Evolutionary conservation across 2,329 filamentous ascomycete species (phyloP).

Genomic region (Coniochaeta hoffmannii): DNA sequence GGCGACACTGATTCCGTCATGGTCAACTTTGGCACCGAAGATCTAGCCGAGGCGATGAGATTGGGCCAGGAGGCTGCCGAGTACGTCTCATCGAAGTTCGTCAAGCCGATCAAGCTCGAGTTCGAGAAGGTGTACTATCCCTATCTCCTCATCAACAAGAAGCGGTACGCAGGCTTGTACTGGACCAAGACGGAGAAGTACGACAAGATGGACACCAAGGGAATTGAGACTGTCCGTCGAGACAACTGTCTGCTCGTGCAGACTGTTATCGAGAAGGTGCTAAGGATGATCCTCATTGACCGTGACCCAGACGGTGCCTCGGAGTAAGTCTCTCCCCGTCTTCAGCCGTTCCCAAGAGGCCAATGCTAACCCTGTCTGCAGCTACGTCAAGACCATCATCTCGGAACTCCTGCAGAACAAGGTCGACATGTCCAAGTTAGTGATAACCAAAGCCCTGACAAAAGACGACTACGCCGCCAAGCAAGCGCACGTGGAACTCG

Average conservation of each 20-base stretch:
- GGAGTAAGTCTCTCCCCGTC: constrained; percentile 56
- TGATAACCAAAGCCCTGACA: constrained; percentile 94
- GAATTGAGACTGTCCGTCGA: constrained; percentile 94
- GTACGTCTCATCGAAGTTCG: constrained; percentile 84
- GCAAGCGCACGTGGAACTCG: constrained; percentile 93
- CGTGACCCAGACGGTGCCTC: constrained; percentile 84
- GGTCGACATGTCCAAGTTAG: constrained; percentile 96
- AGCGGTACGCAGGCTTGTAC: constrained; percentile 94
- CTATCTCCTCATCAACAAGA: constrained; percentile 98
- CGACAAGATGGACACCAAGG: constrained; percentile 99
- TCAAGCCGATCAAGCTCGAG: constrained; percentile 96
- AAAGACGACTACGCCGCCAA: constrained; percentile 87
- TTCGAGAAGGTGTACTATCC: constrained; percentile 99
- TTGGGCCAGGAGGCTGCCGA: constrained; percentile 87
- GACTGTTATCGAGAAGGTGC: constrained; percentile 92
- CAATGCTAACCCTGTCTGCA: constrained; percentile 30
- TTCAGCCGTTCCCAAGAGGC: background rate
- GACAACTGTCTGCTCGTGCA: constrained; percentile 96
- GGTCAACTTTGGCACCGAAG: constrained; percentile 93
- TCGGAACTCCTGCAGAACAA: constrained; percentile 95
- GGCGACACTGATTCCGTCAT: constrained; percentile 99
- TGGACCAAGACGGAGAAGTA: constrained; percentile 93
- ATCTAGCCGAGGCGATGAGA: constrained; percentile 85
- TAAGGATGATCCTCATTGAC: constrained; percentile 93
- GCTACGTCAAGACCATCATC: constrained; percentile 94